phyloP scores from a whole-genome alignment of 2,329 filamentous ascomycete species.

The Phialophora macrospora region DNA sequence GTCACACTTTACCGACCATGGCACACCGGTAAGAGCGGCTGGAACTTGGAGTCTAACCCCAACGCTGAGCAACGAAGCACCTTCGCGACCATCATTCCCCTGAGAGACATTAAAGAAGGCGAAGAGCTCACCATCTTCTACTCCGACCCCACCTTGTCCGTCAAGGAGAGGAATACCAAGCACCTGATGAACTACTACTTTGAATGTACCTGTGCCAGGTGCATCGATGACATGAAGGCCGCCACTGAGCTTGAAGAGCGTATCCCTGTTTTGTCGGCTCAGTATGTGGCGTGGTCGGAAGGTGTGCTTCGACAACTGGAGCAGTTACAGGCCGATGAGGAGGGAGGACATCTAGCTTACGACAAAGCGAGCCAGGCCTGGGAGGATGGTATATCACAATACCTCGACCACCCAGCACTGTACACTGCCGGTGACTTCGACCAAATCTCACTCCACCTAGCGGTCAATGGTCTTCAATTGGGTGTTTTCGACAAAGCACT shows the following conservation, averaged over 20 bases:
- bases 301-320: slow-evolving; percentile 4
- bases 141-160: slow-evolving; percentile 60
- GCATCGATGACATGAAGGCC: slow-evolving; percentile 19
- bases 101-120: slow-evolving; percentile 57
- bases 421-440: slow-evolving; percentile 25
- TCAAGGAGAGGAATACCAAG: slow-evolving; percentile 55
- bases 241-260: slow-evolving; percentile 7
- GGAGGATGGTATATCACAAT: slow-evolving; percentile 3
- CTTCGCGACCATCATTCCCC: slow-evolving; percentile 27
- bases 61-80: slow-evolving; percentile 15
- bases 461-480: slow-evolving; percentile 13
- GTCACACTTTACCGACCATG: slow-evolving; percentile 50
- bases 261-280: slow-evolving; percentile 13
- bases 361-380: not conserved
- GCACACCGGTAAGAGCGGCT: slow-evolving; percentile 30
- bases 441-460: slow-evolving; percentile 19
- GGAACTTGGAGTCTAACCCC: slow-evolving; percentile 40
- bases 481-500: slow-evolving; percentile 23
- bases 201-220: slow-evolving; percentile 55
- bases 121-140: slow-evolving; percentile 67
- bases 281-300: slow-evolving; percentile 23
- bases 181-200: slow-evolving; percentile 63
- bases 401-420: slow-evolving; percentile 21
- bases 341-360: not conserved
- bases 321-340: not conserved